Base-by-base conservation (phyloP, 2,329 filamentous ascomycete species). In the Xylariomycetidae sp. region DNA sequence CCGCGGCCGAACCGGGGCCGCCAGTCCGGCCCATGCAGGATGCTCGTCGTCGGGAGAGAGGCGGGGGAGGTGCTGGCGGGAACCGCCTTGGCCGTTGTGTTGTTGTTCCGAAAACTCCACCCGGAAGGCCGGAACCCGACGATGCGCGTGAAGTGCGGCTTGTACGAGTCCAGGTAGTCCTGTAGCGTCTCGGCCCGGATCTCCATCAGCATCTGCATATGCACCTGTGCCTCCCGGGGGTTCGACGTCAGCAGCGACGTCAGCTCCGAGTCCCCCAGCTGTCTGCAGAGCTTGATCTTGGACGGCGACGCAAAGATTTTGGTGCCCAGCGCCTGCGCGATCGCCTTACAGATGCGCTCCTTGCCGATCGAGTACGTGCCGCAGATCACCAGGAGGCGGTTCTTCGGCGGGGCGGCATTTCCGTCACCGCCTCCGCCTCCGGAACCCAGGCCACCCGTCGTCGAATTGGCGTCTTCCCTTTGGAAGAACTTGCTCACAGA, bases 341-440 rank as follows among this genome's bases (percentile, higher is more conserved):
- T 94, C 27, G 88, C 89, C 19, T 95, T 71, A 56, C 90, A 97
- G 45, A 98, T 89, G 25, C 89, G 83, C 60, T 98, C 92, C 63
- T 98, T 98, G 53, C 92, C 92, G 51, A 98, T 98, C 49, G 85
- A 94, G 63, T 98, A 98, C 1, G 92, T 98, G 27, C 92, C 92
- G 40, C 95, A 94, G 6, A 98, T 78, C 5, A 98, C 86, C 0
- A 98, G 74, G 3, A 98, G 72, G 4, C 88, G 81, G 29, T 85
- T 80, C 28, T 51, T 51, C 70, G 69, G 18, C 25, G 31, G 26
- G 20, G 16, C 38, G 31, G 13, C 27, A 4, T 19, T 28, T 25
- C 16, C 25, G 22, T 2, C 15, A 6, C 4, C 25, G 57, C 38
- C 27, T 58, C 54, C 32, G 59, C 53, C 13, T 49, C 50, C 17